A percentile compares a stretch with the other conserved stretches of the same genome.
phyloP scores from a whole-genome alignment of 106 monocot species.

The Amphibolis antarctica region DNA sequence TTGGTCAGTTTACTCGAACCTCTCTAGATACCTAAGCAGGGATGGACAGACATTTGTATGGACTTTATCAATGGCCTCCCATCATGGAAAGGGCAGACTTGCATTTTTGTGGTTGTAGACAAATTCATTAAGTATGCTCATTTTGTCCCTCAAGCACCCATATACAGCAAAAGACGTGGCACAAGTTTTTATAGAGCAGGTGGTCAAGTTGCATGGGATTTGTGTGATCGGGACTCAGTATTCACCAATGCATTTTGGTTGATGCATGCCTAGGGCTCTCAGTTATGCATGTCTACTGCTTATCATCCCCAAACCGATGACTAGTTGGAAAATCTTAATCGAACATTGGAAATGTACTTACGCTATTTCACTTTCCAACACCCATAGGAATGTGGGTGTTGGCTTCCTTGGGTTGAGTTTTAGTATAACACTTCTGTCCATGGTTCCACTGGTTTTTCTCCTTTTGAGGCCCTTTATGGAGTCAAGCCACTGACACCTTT shows the following conservation, averaged over 20 bases:
- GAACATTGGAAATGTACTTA: background rate
- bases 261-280: background rate
- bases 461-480: slow-evolving; percentile 8
- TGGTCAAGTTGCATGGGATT: background rate
- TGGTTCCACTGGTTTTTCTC: background rate
- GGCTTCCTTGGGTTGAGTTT: background rate
- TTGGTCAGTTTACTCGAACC: background rate
- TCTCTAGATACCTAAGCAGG: no score
- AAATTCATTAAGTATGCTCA: background rate
- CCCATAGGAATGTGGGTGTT: background rate
- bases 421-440: slow-evolving; percentile 9
- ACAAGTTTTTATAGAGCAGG: background rate
- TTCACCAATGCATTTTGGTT: background rate
- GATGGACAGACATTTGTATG: background rate
- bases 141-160: background rate
- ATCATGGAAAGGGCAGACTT: no score
- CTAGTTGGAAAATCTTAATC: background rate
- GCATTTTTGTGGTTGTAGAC: background rate
- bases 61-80: background rate
- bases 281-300: background rate
- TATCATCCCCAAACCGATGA: background rate
- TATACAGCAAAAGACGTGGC: background rate
- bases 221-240: background rate
- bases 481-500: background rate
- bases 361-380: background rate